These are phyloP conservation scores for Caryopteris hybrid DNA, from an alignment of 305 asterid genomes.

Conservation along the genomic window DNA sequence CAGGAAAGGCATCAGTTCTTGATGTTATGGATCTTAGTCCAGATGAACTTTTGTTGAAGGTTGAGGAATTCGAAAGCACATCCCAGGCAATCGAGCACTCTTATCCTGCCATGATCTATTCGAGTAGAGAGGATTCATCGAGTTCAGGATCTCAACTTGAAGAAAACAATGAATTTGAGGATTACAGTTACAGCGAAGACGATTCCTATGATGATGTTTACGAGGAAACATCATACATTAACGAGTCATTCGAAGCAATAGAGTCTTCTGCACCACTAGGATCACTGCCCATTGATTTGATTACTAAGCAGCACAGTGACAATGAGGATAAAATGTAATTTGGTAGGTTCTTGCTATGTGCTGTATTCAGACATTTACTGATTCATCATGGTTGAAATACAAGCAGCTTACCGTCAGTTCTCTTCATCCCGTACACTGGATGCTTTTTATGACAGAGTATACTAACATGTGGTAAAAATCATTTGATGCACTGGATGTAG, in stretches of 20 bases:
- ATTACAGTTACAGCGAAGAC: conserved; percentile 26
- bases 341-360: background rate
- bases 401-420: too few relatives aligned
- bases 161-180: conserved; percentile 13
- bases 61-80: conserved; percentile 67
- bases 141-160: conserved; percentile 5
- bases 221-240: conserved; percentile 22
- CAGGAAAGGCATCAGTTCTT: conserved; percentile 70
- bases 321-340: conserved; percentile 23
- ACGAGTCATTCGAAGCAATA: conserved; percentile 37
- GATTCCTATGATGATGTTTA: conserved; percentile 22
- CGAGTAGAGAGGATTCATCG: conserved; percentile 14
- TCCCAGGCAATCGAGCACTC: conserved; percentile 73
- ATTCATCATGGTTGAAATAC: background rate
- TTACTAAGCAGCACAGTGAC: conserved; percentile 41
- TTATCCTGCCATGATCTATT: conserved; percentile 53
- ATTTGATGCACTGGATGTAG: too few relatives aligned
- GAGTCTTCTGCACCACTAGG: conserved; percentile 55
- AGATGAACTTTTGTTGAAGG: conserved; percentile 62
- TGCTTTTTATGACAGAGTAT: too few relatives aligned
- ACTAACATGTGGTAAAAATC: too few relatives aligned
- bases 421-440: too few relatives aligned
- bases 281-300: conserved; percentile 66
- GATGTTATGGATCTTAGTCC: conserved; percentile 54
- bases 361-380: background rate